Evolutionary conservation across 805 yeast genomes (phyloP).

Genomic region (Barnettozyma wickerhamii): DNA sequence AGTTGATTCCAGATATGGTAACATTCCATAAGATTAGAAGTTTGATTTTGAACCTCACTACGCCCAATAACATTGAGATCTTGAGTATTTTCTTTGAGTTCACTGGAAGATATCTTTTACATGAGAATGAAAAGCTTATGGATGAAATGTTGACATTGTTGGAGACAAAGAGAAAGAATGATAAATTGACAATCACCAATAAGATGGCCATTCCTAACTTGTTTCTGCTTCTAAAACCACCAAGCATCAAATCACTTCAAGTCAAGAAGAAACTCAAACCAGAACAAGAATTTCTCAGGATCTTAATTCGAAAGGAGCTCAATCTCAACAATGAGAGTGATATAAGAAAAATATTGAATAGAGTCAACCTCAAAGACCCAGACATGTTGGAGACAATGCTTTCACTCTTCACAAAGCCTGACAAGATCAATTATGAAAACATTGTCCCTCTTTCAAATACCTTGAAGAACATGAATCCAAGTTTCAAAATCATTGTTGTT

Average conservation of each 20-base stretch:
- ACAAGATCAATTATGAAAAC: conserved; percentile 54
- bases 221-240: conserved; percentile 52
- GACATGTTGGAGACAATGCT: conserved; percentile 31
- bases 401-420: conserved; percentile 52
- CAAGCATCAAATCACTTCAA: conserved; percentile 35
- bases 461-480: conserved; percentile 35
- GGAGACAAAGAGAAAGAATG: conserved; percentile 44
- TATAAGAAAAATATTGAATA: conserved; percentile 35
- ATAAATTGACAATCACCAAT: conserved; percentile 47
- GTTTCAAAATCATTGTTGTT: conserved; percentile 42
- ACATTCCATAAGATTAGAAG: conserved; percentile 69
- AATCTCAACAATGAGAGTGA: conserved; percentile 30
- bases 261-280: conserved; percentile 29
- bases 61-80: conserved; percentile 61
- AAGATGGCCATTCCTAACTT: conserved; percentile 56
- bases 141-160: conserved; percentile 57
- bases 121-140: conserved; percentile 57
- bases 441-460: conserved; percentile 46
- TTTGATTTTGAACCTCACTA: conserved; percentile 47
- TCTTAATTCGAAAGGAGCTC: conserved; percentile 50
- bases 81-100: conserved; percentile 67
- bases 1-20: conserved; percentile 63
- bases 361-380: conserved; percentile 43
- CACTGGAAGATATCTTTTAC: conserved; percentile 61
- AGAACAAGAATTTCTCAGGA: conserved; percentile 45